Conservation (phyloP, 2,329 filamentous ascomycete species). For the Aspergillus transmontanensis region DNA sequence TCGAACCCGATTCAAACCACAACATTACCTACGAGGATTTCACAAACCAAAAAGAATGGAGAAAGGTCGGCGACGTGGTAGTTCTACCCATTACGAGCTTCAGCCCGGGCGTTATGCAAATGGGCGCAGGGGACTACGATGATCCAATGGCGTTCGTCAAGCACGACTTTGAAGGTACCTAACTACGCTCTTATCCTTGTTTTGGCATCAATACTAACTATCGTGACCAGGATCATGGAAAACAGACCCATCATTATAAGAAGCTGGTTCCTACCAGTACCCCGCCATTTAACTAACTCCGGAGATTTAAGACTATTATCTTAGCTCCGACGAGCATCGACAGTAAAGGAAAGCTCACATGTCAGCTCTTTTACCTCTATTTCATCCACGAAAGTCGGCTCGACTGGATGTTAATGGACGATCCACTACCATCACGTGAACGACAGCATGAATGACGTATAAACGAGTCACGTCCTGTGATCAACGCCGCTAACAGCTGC, state of each 20-base stretch:
- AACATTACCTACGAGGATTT: conserved; percentile 87
- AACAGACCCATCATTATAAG: conserved; percentile 37
- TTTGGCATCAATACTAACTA: conserved; percentile 15
- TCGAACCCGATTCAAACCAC: conserved; percentile 63
- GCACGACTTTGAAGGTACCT: conserved; percentile 86
- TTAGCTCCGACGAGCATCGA: neutral
- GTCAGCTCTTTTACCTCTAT: neutral
- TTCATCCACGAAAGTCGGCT: neutral
- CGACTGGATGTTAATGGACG: neutral
- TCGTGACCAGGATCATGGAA: conserved; percentile 38
- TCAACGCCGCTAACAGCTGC: neutral
- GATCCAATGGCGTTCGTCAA: conserved; percentile 97
- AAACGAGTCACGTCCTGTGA: neutral
- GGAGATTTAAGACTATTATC: neutral
- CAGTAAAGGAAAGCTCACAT: neutral
- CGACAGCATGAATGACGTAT: conserved; percentile 1
- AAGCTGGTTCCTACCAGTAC: neutral
- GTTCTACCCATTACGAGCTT: conserved; percentile 96
- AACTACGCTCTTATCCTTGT: conserved; percentile 5
- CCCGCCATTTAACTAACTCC: neutral
- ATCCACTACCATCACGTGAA: neutral
- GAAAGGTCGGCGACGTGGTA: conserved; percentile 90
- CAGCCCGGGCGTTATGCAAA: conserved; percentile 89
- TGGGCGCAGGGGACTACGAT: conserved; percentile 84
- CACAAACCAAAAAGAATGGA: conserved; percentile 78